Evolutionary conservation across 768 basidiomycete species (phyloP).

Genomic region (Podaxis sp.): DNA sequence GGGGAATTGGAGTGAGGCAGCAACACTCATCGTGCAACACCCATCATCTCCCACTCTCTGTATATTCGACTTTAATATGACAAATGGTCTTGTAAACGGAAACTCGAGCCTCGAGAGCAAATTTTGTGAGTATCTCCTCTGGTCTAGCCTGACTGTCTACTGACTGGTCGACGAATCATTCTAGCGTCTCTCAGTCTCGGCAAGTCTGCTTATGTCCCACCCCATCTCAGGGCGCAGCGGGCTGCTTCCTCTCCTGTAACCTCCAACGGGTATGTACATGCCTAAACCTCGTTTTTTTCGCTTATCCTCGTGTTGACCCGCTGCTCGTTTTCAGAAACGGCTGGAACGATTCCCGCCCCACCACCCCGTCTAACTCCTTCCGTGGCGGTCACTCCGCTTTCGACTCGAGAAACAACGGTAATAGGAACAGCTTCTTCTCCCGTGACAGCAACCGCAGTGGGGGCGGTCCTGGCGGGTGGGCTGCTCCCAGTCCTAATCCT

Average conservation of each 20-base stretch:
- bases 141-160: conserved; percentile 15
- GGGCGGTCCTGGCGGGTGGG: conserved; percentile 39
- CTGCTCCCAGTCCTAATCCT: conserved; percentile 34
- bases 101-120: conserved; percentile 69
- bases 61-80: conserved; percentile 57
- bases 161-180: conserved; percentile 8
- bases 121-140: conserved; percentile 54
- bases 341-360: conserved; percentile 73
- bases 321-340: conserved; percentile 45
- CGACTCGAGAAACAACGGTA: conserved; percentile 5
- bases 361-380: conserved; percentile 58
- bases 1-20: conserved; percentile 1
- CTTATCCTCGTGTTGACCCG: conserved; percentile 19
- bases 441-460: conserved; percentile 15
- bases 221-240: conserved; percentile 84
- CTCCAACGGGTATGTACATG: conserved; percentile 51
- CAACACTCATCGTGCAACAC: conserved; percentile 15
- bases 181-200: conserved; percentile 76
- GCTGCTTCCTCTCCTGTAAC: conserved; percentile 55
- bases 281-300: conserved; percentile 16
- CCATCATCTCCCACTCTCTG: conserved; percentile 30
- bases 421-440: conserved; percentile 20
- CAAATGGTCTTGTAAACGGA: conserved; percentile 89
- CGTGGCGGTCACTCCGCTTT: conserved; percentile 36
- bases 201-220: conserved; percentile 86